Percentiles rank a stretch among this genome's conserved stretches.
Conservation (phyloP, 306 rosid species). For the Quercus parvula region DNA sequence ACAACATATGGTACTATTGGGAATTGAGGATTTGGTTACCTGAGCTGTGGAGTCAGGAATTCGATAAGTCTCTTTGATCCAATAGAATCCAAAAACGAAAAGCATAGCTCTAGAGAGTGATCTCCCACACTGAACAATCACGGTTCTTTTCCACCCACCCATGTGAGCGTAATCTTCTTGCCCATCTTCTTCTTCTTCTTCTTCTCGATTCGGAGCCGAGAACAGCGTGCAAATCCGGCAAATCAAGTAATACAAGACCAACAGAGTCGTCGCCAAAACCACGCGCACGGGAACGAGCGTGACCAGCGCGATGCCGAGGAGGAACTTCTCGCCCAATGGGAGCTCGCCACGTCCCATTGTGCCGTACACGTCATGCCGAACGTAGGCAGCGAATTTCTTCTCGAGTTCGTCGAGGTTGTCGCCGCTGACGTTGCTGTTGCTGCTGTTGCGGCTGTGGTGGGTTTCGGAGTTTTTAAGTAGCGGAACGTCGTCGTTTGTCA, state of each 20-base stretch:
- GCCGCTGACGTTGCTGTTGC: not conserved
- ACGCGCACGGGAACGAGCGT: slow-evolving; percentile 82
- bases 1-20: no score
- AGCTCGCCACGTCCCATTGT: slow-evolving; percentile 91
- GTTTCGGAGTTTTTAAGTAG: slow-evolving; percentile 40
- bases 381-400: slow-evolving; percentile 78
- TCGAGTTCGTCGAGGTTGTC: slow-evolving; percentile 57
- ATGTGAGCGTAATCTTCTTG: slow-evolving; percentile 87
- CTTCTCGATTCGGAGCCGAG: slow-evolving; percentile 56
- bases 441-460: slow-evolving; percentile 4
- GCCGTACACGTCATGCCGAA: slow-evolving; percentile 73
- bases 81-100: slow-evolving; percentile 80
- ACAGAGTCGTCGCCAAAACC: slow-evolving; percentile 30
- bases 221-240: slow-evolving; percentile 76
- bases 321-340: slow-evolving; percentile 60
- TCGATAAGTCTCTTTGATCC: slow-evolving; percentile 55
- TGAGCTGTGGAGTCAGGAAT: slow-evolving; percentile 24
- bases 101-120: slow-evolving; percentile 74
- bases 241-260: slow-evolving; percentile 62
- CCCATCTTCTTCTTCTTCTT: slow-evolving; percentile 58
- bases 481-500: slow-evolving; percentile 62
- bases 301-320: slow-evolving; percentile 58
- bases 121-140: slow-evolving; percentile 62
- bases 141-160: slow-evolving; percentile 73
- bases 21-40: slow-evolving; percentile 22